Evolutionary conservation across 257 asterid species (phyloP).

Genomic region (Solanum paucissectum): DNA sequence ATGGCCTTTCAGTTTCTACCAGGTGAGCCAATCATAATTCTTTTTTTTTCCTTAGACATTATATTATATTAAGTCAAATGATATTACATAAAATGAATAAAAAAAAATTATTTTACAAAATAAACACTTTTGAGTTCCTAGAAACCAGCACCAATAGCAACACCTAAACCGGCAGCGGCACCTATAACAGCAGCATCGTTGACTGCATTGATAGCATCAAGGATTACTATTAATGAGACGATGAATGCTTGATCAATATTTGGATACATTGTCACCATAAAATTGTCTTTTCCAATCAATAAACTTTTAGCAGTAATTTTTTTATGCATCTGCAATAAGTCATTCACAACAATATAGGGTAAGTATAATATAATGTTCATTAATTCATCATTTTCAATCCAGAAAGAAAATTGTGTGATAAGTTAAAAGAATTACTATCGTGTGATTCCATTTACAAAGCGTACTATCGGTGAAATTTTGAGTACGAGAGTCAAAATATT

Average conservation of each 20-base stretch:
- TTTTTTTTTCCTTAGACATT: too few relatives aligned
- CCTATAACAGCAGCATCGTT: neutral
- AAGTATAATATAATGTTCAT: neutral
- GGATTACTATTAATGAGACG: constrained; percentile 12
- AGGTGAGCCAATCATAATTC: too few relatives aligned
- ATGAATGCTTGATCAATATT: constrained; percentile 27
- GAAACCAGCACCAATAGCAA: neutral
- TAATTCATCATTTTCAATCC: too few relatives aligned
- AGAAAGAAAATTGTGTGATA: too few relatives aligned
- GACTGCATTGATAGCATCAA: constrained; percentile 4
- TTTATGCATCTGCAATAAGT: neutral
- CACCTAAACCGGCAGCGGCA: neutral
- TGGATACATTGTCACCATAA: constrained; percentile 14
- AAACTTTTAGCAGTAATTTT: neutral
- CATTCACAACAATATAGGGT: neutral
- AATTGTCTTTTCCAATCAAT: neutral
- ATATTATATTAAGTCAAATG: too few relatives aligned
- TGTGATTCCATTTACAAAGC: too few relatives aligned
- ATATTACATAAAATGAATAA: too few relatives aligned
- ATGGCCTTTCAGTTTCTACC: too few relatives aligned
- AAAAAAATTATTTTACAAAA: neutral
- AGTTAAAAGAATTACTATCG: too few relatives aligned
- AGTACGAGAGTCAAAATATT: too few relatives aligned
- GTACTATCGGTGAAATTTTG: too few relatives aligned
- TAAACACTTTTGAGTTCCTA: neutral